A percentile compares a stretch with the other conserved stretches of the same genome.
Evolutionary conservation across 306 rosid species (phyloP).

Genomic region (Bauhinia variegata): DNA sequence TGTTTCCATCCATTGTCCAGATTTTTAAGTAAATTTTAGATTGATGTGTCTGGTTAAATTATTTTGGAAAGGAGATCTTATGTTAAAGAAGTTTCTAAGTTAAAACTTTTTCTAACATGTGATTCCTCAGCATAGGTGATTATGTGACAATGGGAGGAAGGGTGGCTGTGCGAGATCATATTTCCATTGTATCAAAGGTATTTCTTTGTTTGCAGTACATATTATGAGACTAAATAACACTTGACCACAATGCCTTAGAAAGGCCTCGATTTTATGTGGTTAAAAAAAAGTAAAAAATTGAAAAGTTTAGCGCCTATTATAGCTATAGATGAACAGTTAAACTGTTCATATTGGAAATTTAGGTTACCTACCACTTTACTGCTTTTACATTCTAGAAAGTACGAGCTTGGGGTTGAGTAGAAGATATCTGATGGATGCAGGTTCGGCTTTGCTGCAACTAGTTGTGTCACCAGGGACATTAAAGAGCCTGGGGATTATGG

Average conservation of each 20-base stretch:
- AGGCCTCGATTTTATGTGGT: slow-evolving; percentile 4
- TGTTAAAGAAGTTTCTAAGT: slow-evolving; percentile 23
- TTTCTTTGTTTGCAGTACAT: slow-evolving; percentile 4
- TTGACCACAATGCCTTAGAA: slow-evolving; percentile 13
- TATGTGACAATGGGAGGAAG: slow-evolving; percentile 90
- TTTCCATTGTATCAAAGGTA: slow-evolving; percentile 78
- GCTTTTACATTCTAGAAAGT: slow-evolving; percentile 14
- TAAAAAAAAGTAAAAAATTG: too few relatives aligned
- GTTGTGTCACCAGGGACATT: slow-evolving; percentile 83
- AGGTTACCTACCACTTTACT: slow-evolving; percentile 6
- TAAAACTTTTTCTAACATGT: slow-evolving; percentile 31
- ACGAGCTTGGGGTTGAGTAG: slow-evolving; percentile 24
- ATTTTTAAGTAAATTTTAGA: neutral
- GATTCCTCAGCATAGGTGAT: slow-evolving; percentile 71
- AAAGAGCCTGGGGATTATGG: slow-evolving; percentile 82
- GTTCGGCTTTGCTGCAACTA: slow-evolving; percentile 85
- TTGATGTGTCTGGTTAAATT: slow-evolving; percentile 22
- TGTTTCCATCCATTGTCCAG: slow-evolving; percentile 1
- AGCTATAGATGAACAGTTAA: slow-evolving; percentile 24
- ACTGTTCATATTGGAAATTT: neutral
- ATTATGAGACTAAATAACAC: slow-evolving; percentile 2
- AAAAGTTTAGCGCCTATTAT: slow-evolving; percentile 8
- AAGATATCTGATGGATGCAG: slow-evolving; percentile 52
- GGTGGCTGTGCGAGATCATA: slow-evolving; percentile 90
- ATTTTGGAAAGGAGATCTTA: slow-evolving; percentile 27